Conservation (phyloP, 352 stramenopile species). For the Pythium insidiosum region DNA sequence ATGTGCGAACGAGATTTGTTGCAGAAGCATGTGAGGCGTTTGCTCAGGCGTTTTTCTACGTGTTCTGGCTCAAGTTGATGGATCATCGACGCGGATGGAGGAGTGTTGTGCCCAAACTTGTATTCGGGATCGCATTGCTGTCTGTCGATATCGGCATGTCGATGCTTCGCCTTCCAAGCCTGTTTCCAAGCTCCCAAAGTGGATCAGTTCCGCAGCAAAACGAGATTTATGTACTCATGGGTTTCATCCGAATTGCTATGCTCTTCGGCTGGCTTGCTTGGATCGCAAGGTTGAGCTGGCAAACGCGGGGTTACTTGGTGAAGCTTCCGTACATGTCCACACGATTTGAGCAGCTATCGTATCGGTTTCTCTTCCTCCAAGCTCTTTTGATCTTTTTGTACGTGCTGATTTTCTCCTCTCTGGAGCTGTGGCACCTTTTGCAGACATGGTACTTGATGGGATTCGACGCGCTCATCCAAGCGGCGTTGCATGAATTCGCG, state of each 20-base stretch:
- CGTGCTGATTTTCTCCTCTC: conserved; percentile 49
- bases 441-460: conserved; percentile 64
- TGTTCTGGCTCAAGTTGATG: conserved; percentile 77
- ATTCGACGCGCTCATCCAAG: conserved; percentile 59
- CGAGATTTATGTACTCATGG: conserved; percentile 58
- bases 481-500: conserved; percentile 57
- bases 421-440: conserved; percentile 56
- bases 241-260: conserved; percentile 47
- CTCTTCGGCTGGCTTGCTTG: conserved; percentile 67
- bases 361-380: conserved; percentile 76
- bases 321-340: conserved; percentile 78
- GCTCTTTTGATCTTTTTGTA: conserved; percentile 71
- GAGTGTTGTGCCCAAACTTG: conserved; percentile 20
- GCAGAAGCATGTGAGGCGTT: conserved; percentile 61
- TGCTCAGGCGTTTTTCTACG: conserved; percentile 66
- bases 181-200: conserved; percentile 25
- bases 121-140: conserved; percentile 37
- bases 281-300: conserved; percentile 48
- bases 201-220: conserved; percentile 16
- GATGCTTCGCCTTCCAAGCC: conserved; percentile 49
- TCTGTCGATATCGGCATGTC: conserved; percentile 51
- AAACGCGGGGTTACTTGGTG: conserved; percentile 52
- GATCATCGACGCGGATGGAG: conserved; percentile 37
- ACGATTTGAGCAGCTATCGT: conserved; percentile 82
- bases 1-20: conserved; percentile 52